These are phyloP conservation scores for Trametes polyzona DNA, from an alignment of 1,284 basidiomycete species.

Conservation along the genomic window DNA sequence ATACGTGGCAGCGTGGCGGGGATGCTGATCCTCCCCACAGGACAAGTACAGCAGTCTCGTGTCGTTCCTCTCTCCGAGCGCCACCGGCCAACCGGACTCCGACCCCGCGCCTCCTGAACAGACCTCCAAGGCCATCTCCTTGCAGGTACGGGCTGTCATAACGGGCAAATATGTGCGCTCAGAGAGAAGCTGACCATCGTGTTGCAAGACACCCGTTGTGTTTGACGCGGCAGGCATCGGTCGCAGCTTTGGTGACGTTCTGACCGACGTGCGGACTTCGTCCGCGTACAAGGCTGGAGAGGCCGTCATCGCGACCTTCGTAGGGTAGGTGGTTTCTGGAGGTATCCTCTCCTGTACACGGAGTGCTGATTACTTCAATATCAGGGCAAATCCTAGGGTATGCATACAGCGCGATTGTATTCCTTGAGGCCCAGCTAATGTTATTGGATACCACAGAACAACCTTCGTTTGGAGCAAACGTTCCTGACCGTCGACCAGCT, in stretches of 20 bases:
- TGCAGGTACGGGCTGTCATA: slow-evolving; percentile 49
- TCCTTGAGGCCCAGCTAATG: neutral
- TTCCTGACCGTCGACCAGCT: slow-evolving; percentile 72
- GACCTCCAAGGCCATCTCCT: slow-evolving; percentile 67
- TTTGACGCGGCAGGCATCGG: slow-evolving; percentile 62
- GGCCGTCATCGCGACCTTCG: slow-evolving; percentile 67
- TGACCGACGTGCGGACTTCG: slow-evolving; percentile 58
- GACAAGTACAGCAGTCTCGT: slow-evolving; percentile 74
- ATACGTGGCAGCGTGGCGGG: accelerated
- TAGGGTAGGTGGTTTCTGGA: slow-evolving; percentile 47
- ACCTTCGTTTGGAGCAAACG: slow-evolving; percentile 74
- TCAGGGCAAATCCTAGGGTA: slow-evolving; percentile 73
- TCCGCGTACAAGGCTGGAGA: slow-evolving; percentile 58
- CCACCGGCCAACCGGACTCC: slow-evolving; percentile 51
- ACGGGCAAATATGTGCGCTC: neutral
- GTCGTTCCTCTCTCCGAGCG: slow-evolving; percentile 58
- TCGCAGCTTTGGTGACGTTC: slow-evolving; percentile 67
- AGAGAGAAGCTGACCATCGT: neutral
- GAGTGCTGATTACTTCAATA: neutral
- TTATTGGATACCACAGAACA: slow-evolving; percentile 55
- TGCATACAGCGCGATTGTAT: slow-evolving; percentile 21
- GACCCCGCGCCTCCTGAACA: slow-evolving; percentile 73
- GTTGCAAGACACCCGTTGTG: slow-evolving; percentile 59
- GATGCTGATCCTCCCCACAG: neutral
- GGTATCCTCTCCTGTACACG: neutral